Conservation (phyloP, 345 rosid genomes). For the Murraya paniculata region DNA sequence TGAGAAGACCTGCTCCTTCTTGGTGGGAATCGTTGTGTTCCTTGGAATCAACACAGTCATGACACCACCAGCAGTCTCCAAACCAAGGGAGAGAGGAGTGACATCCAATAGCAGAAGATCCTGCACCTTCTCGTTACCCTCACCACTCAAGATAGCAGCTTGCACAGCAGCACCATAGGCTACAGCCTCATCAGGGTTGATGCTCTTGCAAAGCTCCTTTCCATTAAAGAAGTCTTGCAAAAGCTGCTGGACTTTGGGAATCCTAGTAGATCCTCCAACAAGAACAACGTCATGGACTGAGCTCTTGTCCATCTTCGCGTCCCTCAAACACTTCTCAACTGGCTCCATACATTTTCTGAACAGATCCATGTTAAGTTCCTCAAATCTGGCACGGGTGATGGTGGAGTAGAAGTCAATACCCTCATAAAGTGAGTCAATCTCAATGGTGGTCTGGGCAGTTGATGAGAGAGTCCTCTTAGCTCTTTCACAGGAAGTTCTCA, state of each 20-base stretch:
- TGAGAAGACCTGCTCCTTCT: conserved; percentile 73
- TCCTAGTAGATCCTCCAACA: conserved; percentile 78
- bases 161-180: conserved; percentile 89
- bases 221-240: conserved; percentile 77
- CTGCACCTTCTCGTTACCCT: conserved; percentile 86
- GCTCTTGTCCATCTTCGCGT: conserved; percentile 80
- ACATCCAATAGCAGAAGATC: conserved; percentile 72
- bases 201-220: conserved; percentile 79
- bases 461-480: conserved; percentile 73
- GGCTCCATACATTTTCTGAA: conserved; percentile 77
- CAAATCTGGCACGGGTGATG: conserved; percentile 65
- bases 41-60: conserved; percentile 79
- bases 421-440: conserved; percentile 69
- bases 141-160: conserved; percentile 77
- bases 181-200: conserved; percentile 84
- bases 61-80: conserved; percentile 78
- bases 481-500: conserved; percentile 71
- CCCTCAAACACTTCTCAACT: conserved; percentile 64
- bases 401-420: conserved; percentile 72
- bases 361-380: conserved; percentile 72
- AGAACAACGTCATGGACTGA: conserved; percentile 64
- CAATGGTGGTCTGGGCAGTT: conserved; percentile 70
- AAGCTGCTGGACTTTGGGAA: conserved; percentile 77
- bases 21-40: conserved; percentile 72
- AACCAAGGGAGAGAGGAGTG: conserved; percentile 72